These are phyloP conservation scores for Pseudogymnoascus sp. DNA, from an alignment of 2,329 filamentous ascomycete species.

Conservation along the genomic window DNA sequence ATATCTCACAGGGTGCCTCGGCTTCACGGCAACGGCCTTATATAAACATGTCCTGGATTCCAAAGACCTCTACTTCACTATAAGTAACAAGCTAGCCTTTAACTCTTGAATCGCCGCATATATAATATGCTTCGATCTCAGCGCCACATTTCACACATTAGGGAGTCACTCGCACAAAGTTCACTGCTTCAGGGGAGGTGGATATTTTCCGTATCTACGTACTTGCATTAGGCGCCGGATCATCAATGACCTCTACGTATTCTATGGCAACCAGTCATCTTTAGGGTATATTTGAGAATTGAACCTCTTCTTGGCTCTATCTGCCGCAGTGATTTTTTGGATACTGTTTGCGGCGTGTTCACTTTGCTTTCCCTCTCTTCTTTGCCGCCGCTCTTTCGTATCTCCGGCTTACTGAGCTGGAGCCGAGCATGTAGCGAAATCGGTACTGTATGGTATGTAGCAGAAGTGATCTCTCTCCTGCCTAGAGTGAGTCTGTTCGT, in stretches of 20 bases:
- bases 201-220: conserved; percentile 27
- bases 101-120: not conserved
- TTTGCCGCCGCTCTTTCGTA: conserved; percentile 26
- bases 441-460: conserved; percentile 22
- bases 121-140: conserved; percentile 13
- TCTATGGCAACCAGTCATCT: conserved; percentile 19
- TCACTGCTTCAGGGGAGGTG: conserved; percentile 26
- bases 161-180: conserved; percentile 28
- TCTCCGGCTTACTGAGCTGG: conserved; percentile 23
- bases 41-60: not conserved
- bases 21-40: not conserved
- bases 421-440: conserved; percentile 16
- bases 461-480: conserved; percentile 17
- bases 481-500: conserved; percentile 21
- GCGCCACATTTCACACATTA: conserved; percentile 26
- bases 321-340: conserved; percentile 16
- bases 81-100: not conserved
- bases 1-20: conserved; percentile 14
- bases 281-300: not conserved
- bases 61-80: not conserved
- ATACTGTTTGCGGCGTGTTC: conserved; percentile 25
- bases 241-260: conserved; percentile 22
- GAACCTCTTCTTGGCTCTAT: not conserved
- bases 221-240: too few species aligned
- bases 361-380: conserved; percentile 23